A percentile compares a stretch with the other conserved stretches of the same genome.
Conservation (phyloP, 768 basidiomycete species). For the Dioszegia aurantiaca region DNA sequence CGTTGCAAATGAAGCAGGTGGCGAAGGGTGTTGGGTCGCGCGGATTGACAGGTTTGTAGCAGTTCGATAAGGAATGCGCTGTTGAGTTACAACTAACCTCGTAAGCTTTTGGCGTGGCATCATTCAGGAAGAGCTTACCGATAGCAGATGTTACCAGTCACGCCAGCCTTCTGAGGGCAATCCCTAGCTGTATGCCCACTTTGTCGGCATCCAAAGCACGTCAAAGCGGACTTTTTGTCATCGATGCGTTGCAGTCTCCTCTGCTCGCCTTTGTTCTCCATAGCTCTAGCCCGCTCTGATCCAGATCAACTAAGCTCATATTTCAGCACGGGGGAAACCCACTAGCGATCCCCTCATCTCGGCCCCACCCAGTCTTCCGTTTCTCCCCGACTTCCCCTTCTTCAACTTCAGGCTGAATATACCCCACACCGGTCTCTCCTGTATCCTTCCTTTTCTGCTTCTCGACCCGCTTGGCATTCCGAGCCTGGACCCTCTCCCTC, state of each 20-base stretch:
- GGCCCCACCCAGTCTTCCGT: conserved; percentile 30
- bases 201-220: conserved; percentile 82
- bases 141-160: conserved; percentile 23
- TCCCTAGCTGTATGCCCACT: conserved; percentile 79
- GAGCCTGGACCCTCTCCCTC: conserved; percentile 12
- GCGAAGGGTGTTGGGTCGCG: conserved; percentile 76
- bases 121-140: background rate
- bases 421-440: conserved; percentile 14
- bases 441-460: conserved; percentile 31
- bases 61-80: conserved; percentile 73
- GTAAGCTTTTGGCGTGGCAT: background rate
- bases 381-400: conserved; percentile 17
- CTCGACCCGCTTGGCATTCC: conserved; percentile 28
- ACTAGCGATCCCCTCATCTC: conserved; percentile 39
- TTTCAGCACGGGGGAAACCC: too few relatives aligned
- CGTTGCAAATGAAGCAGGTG: conserved; percentile 84
- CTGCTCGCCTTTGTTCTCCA: conserved; percentile 56
- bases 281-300: conserved; percentile 23
- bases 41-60: conserved; percentile 65
- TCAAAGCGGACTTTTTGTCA: conserved; percentile 61
- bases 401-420: conserved; percentile 8
- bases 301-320: background rate
- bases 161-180: conserved; percentile 61
- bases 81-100: conserved; percentile 71
- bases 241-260: conserved; percentile 66